Conservation (phyloP, 345 rosid genomes). For the Geranium brycei region DNA sequence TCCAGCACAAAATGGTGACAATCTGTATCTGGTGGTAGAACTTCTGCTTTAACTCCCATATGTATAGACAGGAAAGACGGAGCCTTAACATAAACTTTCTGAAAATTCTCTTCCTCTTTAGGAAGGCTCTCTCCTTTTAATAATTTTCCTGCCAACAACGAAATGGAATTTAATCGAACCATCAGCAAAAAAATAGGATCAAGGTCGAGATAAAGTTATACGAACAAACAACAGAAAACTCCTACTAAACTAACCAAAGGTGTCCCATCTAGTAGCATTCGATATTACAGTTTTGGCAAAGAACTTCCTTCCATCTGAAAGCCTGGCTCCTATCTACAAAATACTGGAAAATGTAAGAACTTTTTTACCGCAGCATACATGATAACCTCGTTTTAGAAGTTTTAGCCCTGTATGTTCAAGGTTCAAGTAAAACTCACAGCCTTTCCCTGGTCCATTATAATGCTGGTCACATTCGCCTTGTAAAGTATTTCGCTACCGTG, state of each 20-base stretch:
- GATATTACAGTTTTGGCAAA: constrained; percentile 68
- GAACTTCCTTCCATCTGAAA: constrained; percentile 74
- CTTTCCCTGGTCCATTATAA: constrained; percentile 63
- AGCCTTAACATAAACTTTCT: constrained; percentile 53
- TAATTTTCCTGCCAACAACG: constrained; percentile 47
- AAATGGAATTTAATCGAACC: background rate
- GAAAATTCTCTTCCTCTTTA: constrained; percentile 64
- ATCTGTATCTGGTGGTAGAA: constrained; percentile 77
- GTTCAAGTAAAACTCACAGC: constrained; percentile 48
- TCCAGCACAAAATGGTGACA: constrained; percentile 94
- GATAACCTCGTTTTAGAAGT: constrained; percentile 2
- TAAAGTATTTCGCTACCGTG: constrained; percentile 76
- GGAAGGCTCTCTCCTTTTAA: constrained; percentile 76
- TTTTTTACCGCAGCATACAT: no score
- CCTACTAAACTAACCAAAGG: constrained; percentile 56
- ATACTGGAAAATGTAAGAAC: background rate
- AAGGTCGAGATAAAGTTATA: background rate
- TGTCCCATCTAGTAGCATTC: constrained; percentile 98
- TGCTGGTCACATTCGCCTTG: constrained; percentile 63
- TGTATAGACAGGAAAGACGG: constrained; percentile 97
- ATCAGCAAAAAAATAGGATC: background rate
- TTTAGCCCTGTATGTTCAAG: constrained; percentile 3
- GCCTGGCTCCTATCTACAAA: constrained; percentile 72
- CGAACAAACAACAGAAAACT: no score
- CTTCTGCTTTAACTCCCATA: constrained; percentile 80